Conservation (phyloP, 2,329 filamentous ascomycete genomes). For the Exserohilum turcica region DNA sequence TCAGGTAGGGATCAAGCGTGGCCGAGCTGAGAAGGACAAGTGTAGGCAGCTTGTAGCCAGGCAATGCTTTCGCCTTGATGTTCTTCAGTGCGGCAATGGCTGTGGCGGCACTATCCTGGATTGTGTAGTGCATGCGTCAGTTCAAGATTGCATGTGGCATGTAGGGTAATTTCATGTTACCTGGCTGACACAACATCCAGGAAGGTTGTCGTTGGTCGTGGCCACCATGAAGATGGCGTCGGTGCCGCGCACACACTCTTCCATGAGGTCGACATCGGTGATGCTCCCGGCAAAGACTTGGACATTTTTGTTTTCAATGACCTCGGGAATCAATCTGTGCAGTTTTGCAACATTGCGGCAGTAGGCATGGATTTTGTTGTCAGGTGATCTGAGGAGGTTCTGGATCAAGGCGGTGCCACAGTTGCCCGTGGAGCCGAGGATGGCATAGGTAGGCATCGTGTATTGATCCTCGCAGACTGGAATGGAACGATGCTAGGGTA, state of each 20-base stretch:
- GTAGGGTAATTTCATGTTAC: background rate
- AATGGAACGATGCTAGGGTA: too few species aligned
- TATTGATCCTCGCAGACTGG: too few species aligned
- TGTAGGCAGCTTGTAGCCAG: background rate
- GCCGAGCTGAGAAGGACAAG: conserved; percentile 53
- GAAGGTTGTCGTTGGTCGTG: conserved; percentile 52
- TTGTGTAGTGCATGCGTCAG: background rate
- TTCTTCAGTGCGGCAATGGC: conserved; percentile 46
- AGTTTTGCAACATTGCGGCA: conserved; percentile 19
- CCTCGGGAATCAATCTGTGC: background rate
- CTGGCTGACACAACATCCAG: conserved; percentile 47
- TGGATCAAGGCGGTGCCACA: conserved; percentile 14
- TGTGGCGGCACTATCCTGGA: conserved; percentile 19
- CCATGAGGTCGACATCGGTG: conserved; percentile 48
- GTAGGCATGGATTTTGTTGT: conserved; percentile 14
- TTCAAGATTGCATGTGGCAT: background rate
- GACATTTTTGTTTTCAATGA: conserved; percentile 22
- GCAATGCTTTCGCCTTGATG: conserved; percentile 4
- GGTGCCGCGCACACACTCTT: conserved; percentile 43
- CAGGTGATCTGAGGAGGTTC: conserved; percentile 2
- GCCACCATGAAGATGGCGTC: conserved; percentile 50
- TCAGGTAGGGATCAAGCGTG: conserved; percentile 43
- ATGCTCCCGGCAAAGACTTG: conserved; percentile 52
- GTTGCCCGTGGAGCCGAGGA: conserved; percentile 20
- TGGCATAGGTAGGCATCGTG: conserved; percentile 15